These are phyloP conservation scores for Gossypium mustelinum DNA, from an alignment of 345 rosid species.

Conservation along the genomic window DNA sequence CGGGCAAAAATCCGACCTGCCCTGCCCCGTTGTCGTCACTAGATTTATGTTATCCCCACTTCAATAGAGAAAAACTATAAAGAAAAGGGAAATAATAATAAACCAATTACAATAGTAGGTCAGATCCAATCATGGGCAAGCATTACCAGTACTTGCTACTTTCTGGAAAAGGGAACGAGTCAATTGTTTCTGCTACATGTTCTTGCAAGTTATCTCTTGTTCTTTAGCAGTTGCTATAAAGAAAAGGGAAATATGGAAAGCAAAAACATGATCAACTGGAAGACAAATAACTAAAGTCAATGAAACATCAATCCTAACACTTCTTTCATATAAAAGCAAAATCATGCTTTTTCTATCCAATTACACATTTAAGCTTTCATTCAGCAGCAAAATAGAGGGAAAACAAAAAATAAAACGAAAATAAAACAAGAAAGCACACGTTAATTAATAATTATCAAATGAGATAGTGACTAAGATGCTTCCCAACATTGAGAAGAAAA, in stretches of 20 bases:
- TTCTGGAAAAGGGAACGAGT: neutral
- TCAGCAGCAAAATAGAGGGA: neutral
- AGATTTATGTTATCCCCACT: too few species aligned
- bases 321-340: neutral
- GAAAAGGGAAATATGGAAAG: neutral
- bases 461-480: neutral
- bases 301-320: neutral
- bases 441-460: neutral
- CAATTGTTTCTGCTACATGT: neutral
- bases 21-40: too few species aligned
- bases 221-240: neutral
- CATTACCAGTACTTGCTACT: neutral
- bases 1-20: too few species aligned
- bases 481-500: neutral
- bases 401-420: neutral
- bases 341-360: neutral
- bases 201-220: neutral
- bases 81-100: too few species aligned
- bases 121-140: neutral
- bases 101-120: neutral
- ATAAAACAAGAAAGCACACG: neutral
- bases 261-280: neutral
- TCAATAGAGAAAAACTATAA: neutral
- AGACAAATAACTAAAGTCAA: neutral
- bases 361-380: neutral